phyloP scores from a whole-genome alignment of 2,329 filamentous ascomycete genomes.

The Nemania abortiva region DNA sequence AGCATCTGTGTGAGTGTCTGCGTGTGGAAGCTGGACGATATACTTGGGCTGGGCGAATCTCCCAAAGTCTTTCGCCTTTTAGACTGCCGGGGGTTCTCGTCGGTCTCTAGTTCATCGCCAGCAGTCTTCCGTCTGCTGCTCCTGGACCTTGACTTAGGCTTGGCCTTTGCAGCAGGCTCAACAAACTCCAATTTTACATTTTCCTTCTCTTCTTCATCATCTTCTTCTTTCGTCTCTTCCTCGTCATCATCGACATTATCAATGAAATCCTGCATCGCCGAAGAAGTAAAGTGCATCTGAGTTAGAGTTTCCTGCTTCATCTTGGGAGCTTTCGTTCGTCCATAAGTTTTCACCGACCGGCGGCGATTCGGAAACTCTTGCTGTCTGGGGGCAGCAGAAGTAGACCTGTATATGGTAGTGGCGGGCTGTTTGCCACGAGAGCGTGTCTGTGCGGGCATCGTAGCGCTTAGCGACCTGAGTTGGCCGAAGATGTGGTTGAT shows the following conservation, averaged over 20 bases:
- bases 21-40: constrained; percentile 50
- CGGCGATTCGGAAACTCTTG: constrained; percentile 45
- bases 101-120: constrained; percentile 43
- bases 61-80: constrained; percentile 52
- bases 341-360: constrained; percentile 46
- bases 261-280: constrained; percentile 39
- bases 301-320: constrained; percentile 48
- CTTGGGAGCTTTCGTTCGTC: constrained; percentile 38
- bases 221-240: constrained; percentile 25
- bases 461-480: constrained; percentile 18
- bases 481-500: background rate
- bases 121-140: constrained; percentile 47
- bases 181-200: constrained; percentile 24
- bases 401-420: constrained; percentile 42
- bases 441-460: constrained; percentile 47
- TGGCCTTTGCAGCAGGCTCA: constrained; percentile 29
- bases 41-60: constrained; percentile 41
- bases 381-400: constrained; percentile 46
- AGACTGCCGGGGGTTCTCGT: constrained; percentile 39
- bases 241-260: constrained; percentile 40
- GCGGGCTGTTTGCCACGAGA: constrained; percentile 40
- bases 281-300: constrained; percentile 49
- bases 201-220: constrained; percentile 32
- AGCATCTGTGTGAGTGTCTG: constrained; percentile 46
- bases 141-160: constrained; percentile 39